Evolutionary conservation across 2,329 filamentous ascomycete species (phyloP).

Genomic region (Clarireedia monteithiana): DNA sequence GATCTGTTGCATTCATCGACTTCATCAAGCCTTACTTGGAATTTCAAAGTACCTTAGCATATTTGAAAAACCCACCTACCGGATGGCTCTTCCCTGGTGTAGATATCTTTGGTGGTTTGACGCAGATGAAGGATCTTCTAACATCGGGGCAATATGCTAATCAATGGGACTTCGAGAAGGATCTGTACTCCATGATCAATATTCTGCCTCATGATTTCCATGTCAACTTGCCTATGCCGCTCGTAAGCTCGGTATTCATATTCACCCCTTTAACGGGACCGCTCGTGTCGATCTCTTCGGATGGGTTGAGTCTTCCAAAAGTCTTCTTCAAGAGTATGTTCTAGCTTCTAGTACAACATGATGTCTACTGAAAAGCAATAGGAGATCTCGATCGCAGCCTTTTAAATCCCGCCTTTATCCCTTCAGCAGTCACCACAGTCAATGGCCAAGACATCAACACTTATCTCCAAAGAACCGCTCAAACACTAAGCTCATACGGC

Average conservation of each 20-base stretch:
- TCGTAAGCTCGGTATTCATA: slow-evolving; percentile 34
- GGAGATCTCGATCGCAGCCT: slow-evolving; percentile 11
- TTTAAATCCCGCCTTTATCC: slow-evolving; percentile 28
- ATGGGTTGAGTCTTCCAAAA: slow-evolving; percentile 49
- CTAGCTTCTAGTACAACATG: background rate
- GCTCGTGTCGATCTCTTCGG: slow-evolving; percentile 51
- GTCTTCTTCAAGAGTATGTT: slow-evolving; percentile 42
- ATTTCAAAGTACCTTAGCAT: slow-evolving; percentile 22
- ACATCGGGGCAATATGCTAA: slow-evolving; percentile 13
- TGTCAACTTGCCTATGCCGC: slow-evolving; percentile 47
- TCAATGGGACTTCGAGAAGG: slow-evolving; percentile 48
- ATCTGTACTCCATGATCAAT: slow-evolving; percentile 42
- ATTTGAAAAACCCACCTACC: slow-evolving; percentile 42
- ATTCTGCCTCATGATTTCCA: slow-evolving; percentile 56
- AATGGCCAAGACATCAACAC: slow-evolving; percentile 43
- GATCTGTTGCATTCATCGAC: slow-evolving; percentile 17
- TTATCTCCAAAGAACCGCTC: slow-evolving; percentile 38
- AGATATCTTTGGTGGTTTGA: slow-evolving; percentile 32
- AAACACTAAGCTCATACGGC: slow-evolving; percentile 27
- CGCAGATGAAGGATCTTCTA: slow-evolving; percentile 26
- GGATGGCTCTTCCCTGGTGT: slow-evolving; percentile 38
- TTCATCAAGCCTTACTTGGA: slow-evolving; percentile 22
- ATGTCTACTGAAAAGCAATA: background rate
- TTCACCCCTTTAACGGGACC: slow-evolving; percentile 9
- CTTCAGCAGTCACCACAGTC: slow-evolving; percentile 43